Base-by-base conservation (phyloP, 1,284 basidiomycete species). In the Boletellus deceptivus region DNA sequence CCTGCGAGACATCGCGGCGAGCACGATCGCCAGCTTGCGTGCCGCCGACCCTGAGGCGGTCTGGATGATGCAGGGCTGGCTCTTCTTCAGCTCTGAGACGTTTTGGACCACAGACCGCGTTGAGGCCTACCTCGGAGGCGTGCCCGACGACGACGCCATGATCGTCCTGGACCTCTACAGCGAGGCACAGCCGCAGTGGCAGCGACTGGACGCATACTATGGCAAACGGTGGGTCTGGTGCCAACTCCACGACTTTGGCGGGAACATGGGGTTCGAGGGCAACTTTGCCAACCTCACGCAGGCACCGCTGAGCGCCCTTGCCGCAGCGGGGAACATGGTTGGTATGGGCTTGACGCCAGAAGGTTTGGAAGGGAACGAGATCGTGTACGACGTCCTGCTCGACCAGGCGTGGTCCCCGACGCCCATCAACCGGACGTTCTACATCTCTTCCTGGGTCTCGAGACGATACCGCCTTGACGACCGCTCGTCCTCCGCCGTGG, bases 1-100 rank as follows among this genome's bases (percentile, higher is more conserved):
- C 61, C 65, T 76, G 9, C 48, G 58, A 18, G 63, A 60, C 46
- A 62, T 73, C 48, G 60, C 72, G 4, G 59, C 64, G 6, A 61
- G 50, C 43, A 76, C 73, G 1, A 68, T 73, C 31, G 58, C 66
- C 9, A 70, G 70, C 42, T 59, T 76, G 40, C 69, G 67, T 4
- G 68, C 66, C 6, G 71, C 68, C 6, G 74, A 77, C 43, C 66
- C 72, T 3, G 55, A 72, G 25, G 74, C 72, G 7, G 53, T 70
- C 14, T 76, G 74, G 75, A 61, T 76, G 49, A 70, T 76, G 68
- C 72, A 76, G 43, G 75, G 75, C 31, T 76, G 75, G 75, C 55
- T 75, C 41, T 75, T 76, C 58, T 74, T 69, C 54, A 63, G 58
- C 35, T 60, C 59, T 33, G 55, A 62, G 29, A 43, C 59, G 1